Evolutionary conservation across 1,284 basidiomycete species (phyloP), one percentile per base, ranked within the genome.

Genomic region (Chalciporus sp.): DNA sequence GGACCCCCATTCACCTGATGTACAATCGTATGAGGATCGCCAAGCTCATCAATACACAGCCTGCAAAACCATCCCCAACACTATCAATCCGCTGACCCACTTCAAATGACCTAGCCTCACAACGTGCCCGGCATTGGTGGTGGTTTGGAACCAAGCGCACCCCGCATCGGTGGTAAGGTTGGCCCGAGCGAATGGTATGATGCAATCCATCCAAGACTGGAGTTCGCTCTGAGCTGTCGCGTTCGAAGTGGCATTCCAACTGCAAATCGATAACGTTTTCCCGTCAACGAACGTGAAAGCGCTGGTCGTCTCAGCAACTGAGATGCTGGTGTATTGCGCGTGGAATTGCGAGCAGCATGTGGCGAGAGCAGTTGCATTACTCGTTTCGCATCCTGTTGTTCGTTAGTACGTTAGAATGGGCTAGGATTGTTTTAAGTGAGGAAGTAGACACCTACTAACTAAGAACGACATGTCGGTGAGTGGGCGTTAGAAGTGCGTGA

Each of bases 301-400:
- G 26, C 42, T 43, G 6, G 42, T 43, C 27, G 4, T 28, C 16
- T 6, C 8, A 5, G 9, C 10, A 11, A 17, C 42, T 23, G 23
- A 6, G 27, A 4, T 28, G 3, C 1, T 17, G 16, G 7, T 9
- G 26, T 17, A 42, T 42, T 16, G 42, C 2, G 8, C 26, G n/a
- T 37, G n/a, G 27, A 29, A 17, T 14, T 28, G 19, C 17, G 26
- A 43, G 16, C 42, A 43, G 16, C 26, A 43, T 17, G 17, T 9
- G 26, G 6, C 12, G 26, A 43, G 42, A 1, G 28, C 27, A 14
- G 42, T 43, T 5, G 12, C 27, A 14, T 43, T 43, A 14, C 16
- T 43, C 26, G 27, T 43, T 29, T 43, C 27, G 45, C 45, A 66
- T 26, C 60, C 79, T 14, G 64, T 33, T 12, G 12, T 33, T 12